Percentiles rank a stretch among this genome's conserved stretches.
Conservation (phyloP, 345 rosid species). For the Excoecaria agallocha region DNA sequence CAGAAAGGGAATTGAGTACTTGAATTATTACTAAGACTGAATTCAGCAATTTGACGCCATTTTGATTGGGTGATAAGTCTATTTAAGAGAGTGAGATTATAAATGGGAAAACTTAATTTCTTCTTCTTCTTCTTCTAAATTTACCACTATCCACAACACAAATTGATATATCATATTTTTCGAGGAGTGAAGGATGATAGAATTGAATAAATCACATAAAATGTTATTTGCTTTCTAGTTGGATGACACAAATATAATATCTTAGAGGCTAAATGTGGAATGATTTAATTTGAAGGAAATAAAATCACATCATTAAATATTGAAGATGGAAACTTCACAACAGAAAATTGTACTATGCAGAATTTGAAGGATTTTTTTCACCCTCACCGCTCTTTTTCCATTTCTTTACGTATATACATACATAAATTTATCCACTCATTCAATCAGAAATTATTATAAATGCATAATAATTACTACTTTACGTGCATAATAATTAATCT, state of each 20-base stretch:
- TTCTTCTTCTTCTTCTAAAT: neutral
- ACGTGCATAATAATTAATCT: too few relatives aligned
- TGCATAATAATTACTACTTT: too few relatives aligned
- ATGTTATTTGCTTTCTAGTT: neutral
- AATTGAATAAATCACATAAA: slow-evolving; percentile 11
- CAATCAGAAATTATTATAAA: too few relatives aligned
- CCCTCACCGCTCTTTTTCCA: neutral
- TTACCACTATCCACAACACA: neutral
- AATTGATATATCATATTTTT: neutral
- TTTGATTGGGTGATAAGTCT: too few relatives aligned
- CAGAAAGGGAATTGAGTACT: too few relatives aligned
- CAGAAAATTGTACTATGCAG: neutral
- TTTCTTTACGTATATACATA: neutral
- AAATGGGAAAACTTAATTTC: neutral
- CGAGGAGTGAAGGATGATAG: neutral
- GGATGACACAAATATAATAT: slow-evolving; percentile 1
- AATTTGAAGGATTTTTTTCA: neutral
- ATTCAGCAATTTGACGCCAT: too few relatives aligned
- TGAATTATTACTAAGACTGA: too few relatives aligned
- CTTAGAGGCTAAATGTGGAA: neutral
- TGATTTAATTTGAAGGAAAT: neutral
- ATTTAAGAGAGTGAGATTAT: too few relatives aligned
- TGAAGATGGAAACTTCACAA: neutral
- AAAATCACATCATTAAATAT: neutral
- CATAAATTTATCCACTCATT: too few relatives aligned